Percentiles rank a stretch among this genome's conserved stretches.
Evolutionary conservation across 2,329 filamentous ascomycete species (phyloP).

Genomic region (Fusarium stilboides): DNA sequence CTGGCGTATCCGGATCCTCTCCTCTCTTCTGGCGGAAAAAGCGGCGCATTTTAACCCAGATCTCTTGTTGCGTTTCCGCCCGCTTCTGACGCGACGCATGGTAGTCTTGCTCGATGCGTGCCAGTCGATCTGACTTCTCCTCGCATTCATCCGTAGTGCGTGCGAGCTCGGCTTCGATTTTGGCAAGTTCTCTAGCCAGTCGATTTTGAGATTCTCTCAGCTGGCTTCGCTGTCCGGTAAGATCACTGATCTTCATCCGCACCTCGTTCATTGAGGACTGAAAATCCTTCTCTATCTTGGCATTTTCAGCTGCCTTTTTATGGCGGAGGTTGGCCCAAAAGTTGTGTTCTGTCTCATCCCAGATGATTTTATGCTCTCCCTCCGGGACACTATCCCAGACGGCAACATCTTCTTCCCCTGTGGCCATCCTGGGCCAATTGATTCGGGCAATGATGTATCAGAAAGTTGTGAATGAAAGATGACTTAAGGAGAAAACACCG

Average conservation of each 20-base stretch:
- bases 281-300: constrained; percentile 47
- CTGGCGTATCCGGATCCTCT: constrained; percentile 36
- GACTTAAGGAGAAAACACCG: background rate
- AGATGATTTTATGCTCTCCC: constrained; percentile 54
- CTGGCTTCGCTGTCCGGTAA: constrained; percentile 50
- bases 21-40: constrained; percentile 55
- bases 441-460: background rate
- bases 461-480: background rate
- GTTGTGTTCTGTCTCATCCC: constrained; percentile 56
- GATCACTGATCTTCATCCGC: constrained; percentile 50
- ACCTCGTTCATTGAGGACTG: constrained; percentile 47
- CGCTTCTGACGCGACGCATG: constrained; percentile 49
- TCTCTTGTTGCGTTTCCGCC: constrained; percentile 49
- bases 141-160: constrained; percentile 51
- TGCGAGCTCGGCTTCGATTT: constrained; percentile 58
- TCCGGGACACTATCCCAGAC: constrained; percentile 52
- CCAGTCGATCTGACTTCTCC: constrained; percentile 55
- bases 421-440: constrained; percentile 39
- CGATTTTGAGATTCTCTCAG: constrained; percentile 50
- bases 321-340: constrained; percentile 54
- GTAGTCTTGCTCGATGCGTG: constrained; percentile 53
- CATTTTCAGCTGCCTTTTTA: constrained; percentile 45
- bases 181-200: constrained; percentile 52
- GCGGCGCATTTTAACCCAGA: constrained; percentile 52
- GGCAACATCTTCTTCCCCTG: constrained; percentile 44